phyloP scores from a whole-genome alignment of 1,284 basidiomycete genomes.

The Cerrena zonata region DNA sequence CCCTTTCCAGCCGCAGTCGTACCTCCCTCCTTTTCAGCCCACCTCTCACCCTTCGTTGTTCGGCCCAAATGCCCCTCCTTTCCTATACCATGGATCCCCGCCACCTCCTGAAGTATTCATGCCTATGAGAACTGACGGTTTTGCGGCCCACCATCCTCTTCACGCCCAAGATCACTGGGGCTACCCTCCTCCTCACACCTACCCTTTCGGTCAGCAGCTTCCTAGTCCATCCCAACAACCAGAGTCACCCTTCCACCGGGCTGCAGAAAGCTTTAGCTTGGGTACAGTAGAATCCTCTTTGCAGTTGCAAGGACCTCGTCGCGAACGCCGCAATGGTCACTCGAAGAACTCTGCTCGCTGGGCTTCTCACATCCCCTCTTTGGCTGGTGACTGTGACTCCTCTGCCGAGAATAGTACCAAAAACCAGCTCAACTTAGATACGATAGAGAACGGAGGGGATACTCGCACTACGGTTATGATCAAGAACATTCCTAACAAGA shows the following conservation, averaged over 20 bases:
- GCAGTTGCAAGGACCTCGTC: neutral
- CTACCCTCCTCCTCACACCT: neutral
- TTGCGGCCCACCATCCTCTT: too few species aligned
- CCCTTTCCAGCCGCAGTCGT: neutral
- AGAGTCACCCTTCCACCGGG: neutral
- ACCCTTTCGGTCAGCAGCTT: neutral
- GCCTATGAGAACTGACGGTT: neutral
- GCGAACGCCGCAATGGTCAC: neutral
- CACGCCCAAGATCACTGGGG: neutral
- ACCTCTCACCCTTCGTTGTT: neutral
- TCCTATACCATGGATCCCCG: neutral
- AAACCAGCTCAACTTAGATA: conserved; percentile 64
- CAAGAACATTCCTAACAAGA: conserved; percentile 86
- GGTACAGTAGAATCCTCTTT: neutral
- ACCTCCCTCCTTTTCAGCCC: neutral
- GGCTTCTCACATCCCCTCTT: neutral
- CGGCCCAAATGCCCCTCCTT: neutral
- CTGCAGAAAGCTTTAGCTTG: neutral
- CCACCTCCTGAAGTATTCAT: neutral
- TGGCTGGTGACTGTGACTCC: neutral
- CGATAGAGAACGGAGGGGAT: conserved; percentile 71
- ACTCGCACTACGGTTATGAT: conserved; percentile 83
- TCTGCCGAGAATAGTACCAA: conserved; percentile 31
- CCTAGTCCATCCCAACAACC: neutral
- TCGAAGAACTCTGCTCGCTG: neutral